These are phyloP conservation scores for Rhizomucor miehei DNA, from an alignment of 371 early-diverging fungal genomes.

Conservation along the genomic window DNA sequence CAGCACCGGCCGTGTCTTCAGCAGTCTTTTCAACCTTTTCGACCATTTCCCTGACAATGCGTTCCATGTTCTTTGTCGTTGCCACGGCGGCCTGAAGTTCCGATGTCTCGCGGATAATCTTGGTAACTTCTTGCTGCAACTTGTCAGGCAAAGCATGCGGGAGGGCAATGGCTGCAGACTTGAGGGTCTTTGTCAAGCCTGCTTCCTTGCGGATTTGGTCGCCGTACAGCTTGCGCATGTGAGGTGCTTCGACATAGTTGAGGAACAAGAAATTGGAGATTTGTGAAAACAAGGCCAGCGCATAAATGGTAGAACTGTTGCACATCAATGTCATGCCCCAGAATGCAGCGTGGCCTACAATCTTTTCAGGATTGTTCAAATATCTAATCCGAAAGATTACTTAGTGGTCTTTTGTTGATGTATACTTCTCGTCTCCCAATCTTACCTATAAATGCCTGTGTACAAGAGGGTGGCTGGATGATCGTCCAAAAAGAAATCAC, in stretches of 20 bases:
- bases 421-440: not conserved
- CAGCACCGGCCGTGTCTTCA: conserved; percentile 54
- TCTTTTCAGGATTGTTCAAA: conserved; percentile 90
- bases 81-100: conserved; percentile 31
- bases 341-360: conserved; percentile 86
- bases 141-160: conserved; percentile 32
- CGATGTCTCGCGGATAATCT: conserved; percentile 39
- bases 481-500: conserved; percentile 82
- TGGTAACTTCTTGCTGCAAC: conserved; percentile 31
- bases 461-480: conserved; percentile 63
- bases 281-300: conserved; percentile 81
- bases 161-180: conserved; percentile 29
- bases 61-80: conserved; percentile 51
- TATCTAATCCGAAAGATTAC: conserved; percentile 7
- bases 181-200: conserved; percentile 67
- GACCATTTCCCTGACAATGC: conserved; percentile 57
- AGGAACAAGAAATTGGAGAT: conserved; percentile 76
- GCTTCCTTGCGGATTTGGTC: conserved; percentile 74
- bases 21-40: conserved; percentile 59
- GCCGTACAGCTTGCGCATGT: conserved; percentile 85
- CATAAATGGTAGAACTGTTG: conserved; percentile 73
- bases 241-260: conserved; percentile 82
- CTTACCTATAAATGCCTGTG: conserved; percentile 81
- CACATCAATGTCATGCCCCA: conserved; percentile 89
- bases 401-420: not conserved